Conservation (phyloP, 108 stramenopile species). For the Epipyxis sp. region DNA sequence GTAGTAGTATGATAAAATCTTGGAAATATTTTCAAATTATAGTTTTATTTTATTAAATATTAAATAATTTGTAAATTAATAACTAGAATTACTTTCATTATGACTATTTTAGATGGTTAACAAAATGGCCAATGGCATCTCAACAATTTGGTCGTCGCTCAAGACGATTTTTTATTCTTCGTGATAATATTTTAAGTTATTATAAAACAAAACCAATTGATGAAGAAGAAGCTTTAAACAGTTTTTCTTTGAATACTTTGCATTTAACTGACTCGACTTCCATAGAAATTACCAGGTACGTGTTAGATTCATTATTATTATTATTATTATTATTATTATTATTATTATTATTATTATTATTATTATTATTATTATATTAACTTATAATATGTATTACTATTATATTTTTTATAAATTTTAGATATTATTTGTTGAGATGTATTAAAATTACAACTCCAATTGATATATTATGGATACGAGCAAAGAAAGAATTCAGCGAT, state of each 20-base stretch:
- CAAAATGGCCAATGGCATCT: background rate
- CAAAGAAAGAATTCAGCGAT: background rate
- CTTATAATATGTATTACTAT: too few relatives aligned
- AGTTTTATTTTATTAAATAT: too few relatives aligned
- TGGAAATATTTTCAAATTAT: too few relatives aligned
- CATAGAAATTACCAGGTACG: too few relatives aligned
- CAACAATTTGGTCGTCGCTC: background rate
- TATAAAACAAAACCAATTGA: background rate
- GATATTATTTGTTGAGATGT: background rate
- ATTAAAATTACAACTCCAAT: background rate
- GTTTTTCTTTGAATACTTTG: background rate
- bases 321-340: too few relatives aligned
- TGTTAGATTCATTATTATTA: too few relatives aligned
- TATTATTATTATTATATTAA: too few relatives aligned
- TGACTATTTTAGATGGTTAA: too few relatives aligned
- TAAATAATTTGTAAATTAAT: too few relatives aligned
- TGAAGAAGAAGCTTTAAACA: background rate
- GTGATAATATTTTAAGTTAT: background rate
- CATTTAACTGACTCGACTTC: slow-evolving; percentile 11
- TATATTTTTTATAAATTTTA: background rate
- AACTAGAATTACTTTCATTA: too few relatives aligned
- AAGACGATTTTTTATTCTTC: background rate
- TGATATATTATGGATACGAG: slow-evolving; percentile 11
- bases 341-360: too few relatives aligned
- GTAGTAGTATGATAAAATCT: too few relatives aligned